phyloP scores from a whole-genome alignment of 2,329 filamentous ascomycete genomes.

The Epichloe scottii region DNA sequence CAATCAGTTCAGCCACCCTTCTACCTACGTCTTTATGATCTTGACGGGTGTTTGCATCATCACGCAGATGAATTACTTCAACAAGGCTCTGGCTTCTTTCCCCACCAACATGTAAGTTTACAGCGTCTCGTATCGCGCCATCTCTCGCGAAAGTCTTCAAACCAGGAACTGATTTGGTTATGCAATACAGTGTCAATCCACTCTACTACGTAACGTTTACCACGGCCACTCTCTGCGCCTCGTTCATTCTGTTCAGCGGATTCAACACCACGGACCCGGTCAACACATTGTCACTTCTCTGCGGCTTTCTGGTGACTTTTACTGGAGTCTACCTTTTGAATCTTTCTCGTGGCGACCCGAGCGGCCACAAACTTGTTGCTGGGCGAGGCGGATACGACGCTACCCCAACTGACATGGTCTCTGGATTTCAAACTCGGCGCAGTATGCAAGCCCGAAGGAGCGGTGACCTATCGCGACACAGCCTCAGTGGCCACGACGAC shows the following conservation, averaged over 20 bases:
- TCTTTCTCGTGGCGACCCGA: constrained; percentile 82
- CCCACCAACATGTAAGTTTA: constrained; percentile 82
- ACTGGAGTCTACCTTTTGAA: constrained; percentile 92
- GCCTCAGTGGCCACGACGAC: constrained; percentile 49
- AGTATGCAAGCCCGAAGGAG: constrained; percentile 87
- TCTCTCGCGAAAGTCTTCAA: not conserved
- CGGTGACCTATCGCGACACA: constrained; percentile 50
- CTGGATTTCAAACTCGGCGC: constrained; percentile 75
- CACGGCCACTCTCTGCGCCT: constrained; percentile 83
- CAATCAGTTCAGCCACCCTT: constrained; percentile 91
- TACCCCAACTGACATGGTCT: constrained; percentile 83
- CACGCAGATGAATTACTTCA: constrained; percentile 99
- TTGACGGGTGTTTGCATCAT: constrained; percentile 86
- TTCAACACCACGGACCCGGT: constrained; percentile 91
- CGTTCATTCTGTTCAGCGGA: constrained; percentile 88
- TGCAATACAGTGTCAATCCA: constrained; percentile 62
- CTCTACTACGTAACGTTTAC: constrained; percentile 98
- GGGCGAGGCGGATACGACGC: constrained; percentile 56
- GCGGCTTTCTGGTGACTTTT: constrained; percentile 90
- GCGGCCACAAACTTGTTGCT: constrained; percentile 56
- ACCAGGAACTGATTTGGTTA: constrained; percentile 6
- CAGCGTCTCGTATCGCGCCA: not conserved
- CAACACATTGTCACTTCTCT: constrained; percentile 84
- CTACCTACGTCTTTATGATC: constrained; percentile 95
- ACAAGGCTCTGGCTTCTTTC: constrained; percentile 94